Conservation (phyloP, 441 rosid genomes). For the Populus hybrid region DNA sequence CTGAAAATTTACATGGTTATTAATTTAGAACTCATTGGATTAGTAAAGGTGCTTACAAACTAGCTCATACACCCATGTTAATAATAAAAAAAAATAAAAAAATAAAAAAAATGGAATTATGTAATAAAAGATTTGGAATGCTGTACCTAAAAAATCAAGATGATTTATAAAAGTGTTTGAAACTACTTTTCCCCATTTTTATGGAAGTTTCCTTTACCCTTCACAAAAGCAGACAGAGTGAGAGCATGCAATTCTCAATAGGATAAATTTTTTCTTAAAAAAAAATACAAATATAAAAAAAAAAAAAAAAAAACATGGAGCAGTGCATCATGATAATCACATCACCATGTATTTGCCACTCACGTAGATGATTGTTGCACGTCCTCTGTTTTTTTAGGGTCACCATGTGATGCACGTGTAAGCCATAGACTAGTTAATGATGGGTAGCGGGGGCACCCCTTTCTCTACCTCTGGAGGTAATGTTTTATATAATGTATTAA, state of each 20-base stretch:
- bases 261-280: too few relatives aligned
- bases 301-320: too few relatives aligned
- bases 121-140: not conserved
- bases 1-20: too few relatives aligned
- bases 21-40: too few relatives aligned
- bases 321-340: not conserved
- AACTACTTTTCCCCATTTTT: not conserved
- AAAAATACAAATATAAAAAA: too few relatives aligned
- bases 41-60: too few relatives aligned
- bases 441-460: not conserved
- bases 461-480: not conserved
- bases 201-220: slow-evolving; percentile 11
- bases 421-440: not conserved
- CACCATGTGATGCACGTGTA: slow-evolving; percentile 9
- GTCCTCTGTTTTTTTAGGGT: not conserved
- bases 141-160: not conserved
- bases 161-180: not conserved
- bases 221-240: not conserved
- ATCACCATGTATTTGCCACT: not conserved
- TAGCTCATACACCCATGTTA: too few relatives aligned
- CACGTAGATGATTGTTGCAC: not conserved
- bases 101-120: not conserved
- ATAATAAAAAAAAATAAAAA: not conserved
- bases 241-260: not conserved
- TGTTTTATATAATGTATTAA: too few relatives aligned